Evolutionary conservation across 1,284 basidiomycete genomes (phyloP), one percentile per base, ranked within the genome.

Genomic region (Boletellus deceptivus): DNA sequence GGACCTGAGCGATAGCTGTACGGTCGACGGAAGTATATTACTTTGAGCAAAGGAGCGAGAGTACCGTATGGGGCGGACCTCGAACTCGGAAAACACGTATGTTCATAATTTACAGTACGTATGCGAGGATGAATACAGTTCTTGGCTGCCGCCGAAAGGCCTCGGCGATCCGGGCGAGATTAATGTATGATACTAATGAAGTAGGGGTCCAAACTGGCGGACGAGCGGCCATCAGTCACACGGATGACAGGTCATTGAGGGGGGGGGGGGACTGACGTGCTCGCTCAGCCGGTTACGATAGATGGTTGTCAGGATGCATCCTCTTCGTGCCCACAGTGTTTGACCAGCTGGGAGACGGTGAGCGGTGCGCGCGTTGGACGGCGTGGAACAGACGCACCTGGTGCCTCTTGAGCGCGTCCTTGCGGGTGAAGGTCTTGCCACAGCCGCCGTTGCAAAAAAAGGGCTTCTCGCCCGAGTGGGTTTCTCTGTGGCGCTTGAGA

Each of bases 361-460:
- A 63, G 57, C 51, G 35, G 35, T 16, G 29, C 11, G 33, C 46
- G 48, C 46, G 41, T 48, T 20, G 14, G 22, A 46, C 29, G 25
- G 24, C 33, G 54, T 46, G 48, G 38, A 42, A 42, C 42, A 9
- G 43, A 63, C 77, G 52, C 58, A 81, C 87, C 80, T 90, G 87
- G 65, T 90, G 87, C 56, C 87, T 78, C 71, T 89, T 90, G 61
- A 90, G 68, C 22, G 87, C 87, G 62, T 90, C 88, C 70, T 89
- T 89, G 59, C 87, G 79, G 44, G 88, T 90, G 64, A 90, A 90
- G 3, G 86, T 89, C 74, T 89, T 90, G 46, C 86, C 86, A 55
- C 87, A 90, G 36, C 84, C 84, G 13, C 88, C 87, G 58, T 88
- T 87, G 68, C 88, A 90, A 29, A 82, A 68, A 70, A 83, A 90